Base-by-base conservation (phyloP, 139 green algal species). In the Haematococcus sp. region DNA sequence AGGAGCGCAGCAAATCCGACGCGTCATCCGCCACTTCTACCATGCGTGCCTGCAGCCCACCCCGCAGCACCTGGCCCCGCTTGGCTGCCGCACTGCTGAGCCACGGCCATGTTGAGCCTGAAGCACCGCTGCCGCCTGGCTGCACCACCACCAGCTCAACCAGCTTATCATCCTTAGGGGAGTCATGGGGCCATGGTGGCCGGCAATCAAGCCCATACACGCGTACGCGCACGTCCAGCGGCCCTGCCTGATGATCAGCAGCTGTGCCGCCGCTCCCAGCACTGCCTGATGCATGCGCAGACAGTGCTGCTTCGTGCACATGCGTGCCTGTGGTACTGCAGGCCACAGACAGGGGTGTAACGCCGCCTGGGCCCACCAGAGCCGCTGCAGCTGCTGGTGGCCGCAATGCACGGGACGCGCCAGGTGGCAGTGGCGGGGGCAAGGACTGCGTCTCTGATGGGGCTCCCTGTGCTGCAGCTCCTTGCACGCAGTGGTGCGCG, bases 111-210 rank as follows among this genome's bases (percentile, higher is more conserved):
- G 31, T 28, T 23, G 1, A 0, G 9, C 11, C 19, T 28, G 40
- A 15, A 40, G 43, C 5, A 9, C 34, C 19, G n/a, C 54, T 30
- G 40, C 40, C 11, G 40, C 40, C 7, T 49, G 40, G 7, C 22
- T 56, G 61, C 33, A 73, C 44, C 30, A 44, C 25, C 64, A 84
- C 28, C 43, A 83, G 54, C 35, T 49, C 33, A 1, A 75, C 83
- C n/a, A 87, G 63, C 25, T 55, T 34, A 0, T 7, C 46, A 34
- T 87, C 82, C 1, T 54, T 28, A n/a, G 52, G n/a, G 40, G 40
- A 49, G 32, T 87, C 82, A 5, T 44, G 55, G 0, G 60, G 74
- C 82, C 82, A 87, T 0, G 82, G 82, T 4, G 82, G 75, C 22
- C 20, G 20, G 11, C 20, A 27, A 0, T 25, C 9, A 7, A 7